Evolutionary conservation across 176 grass and related monocot species (phyloP).

Genomic region (Triticum dicoccoides): DNA sequence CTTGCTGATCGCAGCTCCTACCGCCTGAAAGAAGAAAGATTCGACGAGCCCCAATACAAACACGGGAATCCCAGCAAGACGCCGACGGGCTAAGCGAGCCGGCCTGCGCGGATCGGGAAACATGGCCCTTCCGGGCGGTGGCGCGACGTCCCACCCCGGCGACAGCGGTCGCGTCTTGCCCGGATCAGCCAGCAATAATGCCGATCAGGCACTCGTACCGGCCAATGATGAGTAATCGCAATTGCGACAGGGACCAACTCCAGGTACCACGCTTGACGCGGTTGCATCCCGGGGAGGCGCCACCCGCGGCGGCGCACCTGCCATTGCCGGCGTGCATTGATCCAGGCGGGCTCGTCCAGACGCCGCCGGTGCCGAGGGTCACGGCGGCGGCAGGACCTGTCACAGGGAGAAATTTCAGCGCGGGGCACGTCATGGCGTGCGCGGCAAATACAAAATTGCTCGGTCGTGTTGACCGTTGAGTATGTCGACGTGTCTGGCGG

Average conservation of each 20-base stretch:
- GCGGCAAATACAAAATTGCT: not conserved
- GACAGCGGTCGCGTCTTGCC: not conserved
- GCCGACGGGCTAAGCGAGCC: not conserved
- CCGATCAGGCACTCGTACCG: not conserved
- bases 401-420: not conserved
- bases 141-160: not conserved
- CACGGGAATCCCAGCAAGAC: not conserved
- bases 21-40: not conserved
- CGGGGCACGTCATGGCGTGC: not conserved
- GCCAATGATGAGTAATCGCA: not conserved
- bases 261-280: not conserved
- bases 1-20: not conserved
- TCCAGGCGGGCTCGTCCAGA: too few species aligned
- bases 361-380: not conserved
- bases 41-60: too few species aligned
- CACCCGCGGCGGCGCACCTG: not conserved
- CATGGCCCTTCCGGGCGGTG: not conserved
- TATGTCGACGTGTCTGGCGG: not conserved
- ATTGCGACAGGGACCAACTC: not conserved
- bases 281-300: constrained; percentile 13
- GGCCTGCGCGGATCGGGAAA: not conserved
- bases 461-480: not conserved
- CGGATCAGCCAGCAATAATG: not conserved
- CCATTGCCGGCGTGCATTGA: not conserved
- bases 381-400: too few species aligned